Evolutionary conservation across 495 filamentous ascomycete genomes (phyloP).

Genomic region (Aspergillus asperescens): DNA sequence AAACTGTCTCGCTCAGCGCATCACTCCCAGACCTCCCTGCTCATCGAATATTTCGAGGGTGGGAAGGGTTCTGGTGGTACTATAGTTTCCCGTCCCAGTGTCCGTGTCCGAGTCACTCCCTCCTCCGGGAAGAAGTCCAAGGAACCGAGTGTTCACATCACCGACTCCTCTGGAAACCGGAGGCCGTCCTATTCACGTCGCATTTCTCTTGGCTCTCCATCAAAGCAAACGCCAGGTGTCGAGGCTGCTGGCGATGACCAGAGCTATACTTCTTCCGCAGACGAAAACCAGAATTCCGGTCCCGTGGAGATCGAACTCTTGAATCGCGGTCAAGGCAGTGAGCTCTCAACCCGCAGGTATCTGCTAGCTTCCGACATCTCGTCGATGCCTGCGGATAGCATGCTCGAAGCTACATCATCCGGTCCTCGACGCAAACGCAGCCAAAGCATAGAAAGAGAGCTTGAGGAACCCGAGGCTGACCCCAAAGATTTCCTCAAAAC

Average conservation of each 20-base stretch:
- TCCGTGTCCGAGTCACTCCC: constrained; percentile 90
- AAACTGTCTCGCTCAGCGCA: constrained; percentile 47
- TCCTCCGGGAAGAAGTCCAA: constrained; percentile 55
- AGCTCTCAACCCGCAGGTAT: constrained; percentile 54
- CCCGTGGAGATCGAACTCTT: constrained; percentile 85
- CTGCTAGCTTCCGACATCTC: constrained; percentile 75
- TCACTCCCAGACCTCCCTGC: constrained; percentile 80
- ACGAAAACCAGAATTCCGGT: constrained; percentile 68
- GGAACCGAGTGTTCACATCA: constrained; percentile 74
- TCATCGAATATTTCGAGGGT: constrained; percentile 98
- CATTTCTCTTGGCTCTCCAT: constrained; percentile 53
- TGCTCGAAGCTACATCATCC: constrained; percentile 63
- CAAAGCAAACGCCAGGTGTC: constrained; percentile 48
- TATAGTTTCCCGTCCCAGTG: constrained; percentile 71
- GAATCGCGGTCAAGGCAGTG: constrained; percentile 51
- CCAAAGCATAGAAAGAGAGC: constrained; percentile 50
- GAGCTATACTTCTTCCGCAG: constrained; percentile 60
- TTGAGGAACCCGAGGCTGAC: constrained; percentile 31
- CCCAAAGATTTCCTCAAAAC: constrained; percentile 58
- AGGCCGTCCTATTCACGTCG: constrained; percentile 62
- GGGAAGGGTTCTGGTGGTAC: constrained; percentile 60
- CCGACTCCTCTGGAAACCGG: constrained; percentile 61
- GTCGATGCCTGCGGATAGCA: constrained; percentile 83
- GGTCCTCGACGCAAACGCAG: constrained; percentile 52
- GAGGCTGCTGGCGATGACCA: constrained; percentile 48